Conservation (phyloP, 768 basidiomycete genomes). For the Pulveroboletus sp. region DNA sequence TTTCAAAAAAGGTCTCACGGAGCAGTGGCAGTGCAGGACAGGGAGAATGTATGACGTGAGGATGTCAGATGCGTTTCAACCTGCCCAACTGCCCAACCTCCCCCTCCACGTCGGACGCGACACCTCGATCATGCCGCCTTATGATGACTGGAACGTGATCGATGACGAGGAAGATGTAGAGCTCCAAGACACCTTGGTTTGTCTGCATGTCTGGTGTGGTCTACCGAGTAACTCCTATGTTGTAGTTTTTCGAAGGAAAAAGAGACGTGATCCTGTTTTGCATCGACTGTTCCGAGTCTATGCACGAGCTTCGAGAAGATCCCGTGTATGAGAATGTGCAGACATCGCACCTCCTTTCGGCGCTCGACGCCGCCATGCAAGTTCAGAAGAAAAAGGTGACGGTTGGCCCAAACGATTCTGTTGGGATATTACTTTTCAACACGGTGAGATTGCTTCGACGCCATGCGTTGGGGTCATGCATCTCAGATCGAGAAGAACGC, state of each 20-base stretch:
- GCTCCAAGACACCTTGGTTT: constrained; percentile 63
- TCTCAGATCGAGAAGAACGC: constrained; percentile 67
- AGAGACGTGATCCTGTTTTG: constrained; percentile 91
- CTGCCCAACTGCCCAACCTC: too few relatives aligned
- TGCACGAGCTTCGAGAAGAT: constrained; percentile 71
- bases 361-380: constrained; percentile 78
- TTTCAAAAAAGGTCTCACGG: too few relatives aligned
- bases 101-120: neutral
- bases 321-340: constrained; percentile 59
- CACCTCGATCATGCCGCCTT: constrained; percentile 48
- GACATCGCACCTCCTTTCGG: constrained; percentile 72
- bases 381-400: constrained; percentile 90
- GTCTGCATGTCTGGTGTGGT: constrained; percentile 14
- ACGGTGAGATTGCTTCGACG: constrained; percentile 51
- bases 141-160: constrained; percentile 75
- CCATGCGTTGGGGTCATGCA: constrained; percentile 2
- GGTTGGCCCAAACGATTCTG: constrained; percentile 79
- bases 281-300: constrained; percentile 89
- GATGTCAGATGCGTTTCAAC: too few relatives aligned
- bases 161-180: constrained; percentile 84
- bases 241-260: constrained; percentile 63
- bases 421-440: constrained; percentile 91
- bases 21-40: neutral
- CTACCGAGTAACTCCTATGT: constrained; percentile 13
- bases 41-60: constrained; percentile 15